Conservation (phyloP, 768 basidiomycete genomes). For the Epithele typhae region DNA sequence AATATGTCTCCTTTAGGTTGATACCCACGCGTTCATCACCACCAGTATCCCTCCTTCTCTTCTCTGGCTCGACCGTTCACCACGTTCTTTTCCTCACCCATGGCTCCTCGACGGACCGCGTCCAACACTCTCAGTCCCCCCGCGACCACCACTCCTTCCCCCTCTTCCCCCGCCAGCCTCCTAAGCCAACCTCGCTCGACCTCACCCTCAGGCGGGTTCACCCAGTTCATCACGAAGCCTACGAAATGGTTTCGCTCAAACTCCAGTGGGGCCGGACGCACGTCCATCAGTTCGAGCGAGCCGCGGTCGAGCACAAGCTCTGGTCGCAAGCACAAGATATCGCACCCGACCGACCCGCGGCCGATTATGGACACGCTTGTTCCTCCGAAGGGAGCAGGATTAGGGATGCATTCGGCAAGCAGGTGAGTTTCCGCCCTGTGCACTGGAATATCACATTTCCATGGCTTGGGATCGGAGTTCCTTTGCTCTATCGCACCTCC, state of each 20-base stretch:
- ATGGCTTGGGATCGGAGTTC: too few species aligned
- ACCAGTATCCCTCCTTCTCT: not conserved
- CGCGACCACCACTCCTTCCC: constrained; percentile 12
- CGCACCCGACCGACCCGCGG: constrained; percentile 77
- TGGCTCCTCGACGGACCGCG: constrained; percentile 50
- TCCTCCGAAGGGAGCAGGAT: constrained; percentile 31
- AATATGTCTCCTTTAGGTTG: not conserved
- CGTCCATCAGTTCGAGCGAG: constrained; percentile 31
- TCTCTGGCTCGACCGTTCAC: not conserved
- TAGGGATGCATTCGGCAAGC: constrained; percentile 34
- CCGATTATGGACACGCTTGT: constrained; percentile 57
- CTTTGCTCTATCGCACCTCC: too few species aligned
- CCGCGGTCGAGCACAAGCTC: constrained; percentile 48
- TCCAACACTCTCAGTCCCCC: constrained; percentile 25
- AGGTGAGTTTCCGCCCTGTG: constrained; percentile 53
- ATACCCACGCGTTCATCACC: not conserved
- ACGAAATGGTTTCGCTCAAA: constrained; percentile 71
- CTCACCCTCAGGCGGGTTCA: constrained; percentile 63
- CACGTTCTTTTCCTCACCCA: constrained; percentile 17
- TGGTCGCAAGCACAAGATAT: constrained; percentile 71
- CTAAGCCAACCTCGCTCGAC: constrained; percentile 45
- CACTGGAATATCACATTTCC: too few species aligned
- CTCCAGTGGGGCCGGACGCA: constrained; percentile 42
- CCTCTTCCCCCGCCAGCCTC: constrained; percentile 26
- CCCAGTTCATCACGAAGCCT: constrained; percentile 61